These are phyloP conservation scores for Chaetomium tenue DNA, from an alignment of 495 filamentous ascomycete genomes.

Conservation along the genomic window DNA sequence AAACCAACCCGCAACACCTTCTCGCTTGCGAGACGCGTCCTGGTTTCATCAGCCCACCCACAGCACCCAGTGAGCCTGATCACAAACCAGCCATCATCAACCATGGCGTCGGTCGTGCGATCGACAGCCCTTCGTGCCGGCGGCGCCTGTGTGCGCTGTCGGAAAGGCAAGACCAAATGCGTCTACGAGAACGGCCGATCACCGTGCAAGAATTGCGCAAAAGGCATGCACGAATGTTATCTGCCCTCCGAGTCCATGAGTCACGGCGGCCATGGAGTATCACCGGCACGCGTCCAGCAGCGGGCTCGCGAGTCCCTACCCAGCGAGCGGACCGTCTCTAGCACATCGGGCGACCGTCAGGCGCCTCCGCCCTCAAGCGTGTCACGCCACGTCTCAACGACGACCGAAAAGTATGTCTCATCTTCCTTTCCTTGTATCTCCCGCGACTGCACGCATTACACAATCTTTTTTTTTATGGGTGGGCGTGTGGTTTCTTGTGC, in stretches of 20 bases:
- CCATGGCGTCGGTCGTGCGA: constrained; percentile 48
- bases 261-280: constrained; percentile 48
- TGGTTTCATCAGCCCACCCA: not conserved
- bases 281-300: constrained; percentile 36
- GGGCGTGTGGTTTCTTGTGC: constrained; percentile 19
- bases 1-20: not conserved
- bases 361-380: constrained; percentile 40
- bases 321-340: constrained; percentile 45
- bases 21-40: not conserved
- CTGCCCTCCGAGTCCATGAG: constrained; percentile 51
- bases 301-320: constrained; percentile 47
- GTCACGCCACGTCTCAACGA: constrained; percentile 46
- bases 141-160: constrained; percentile 54
- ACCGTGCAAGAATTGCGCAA: constrained; percentile 55
- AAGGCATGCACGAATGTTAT: constrained; percentile 55
- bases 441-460: constrained; percentile 11
- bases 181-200: constrained; percentile 53
- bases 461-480: not conserved
- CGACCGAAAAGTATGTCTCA: constrained; percentile 48
- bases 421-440: constrained; percentile 15
- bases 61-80: not conserved
- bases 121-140: constrained; percentile 53
- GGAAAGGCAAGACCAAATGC: constrained; percentile 55
- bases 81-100: not conserved
- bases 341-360: constrained; percentile 45